Base-by-base conservation (phyloP, 1,284 basidiomycete genomes). In the Uromyces viciae-fabae region DNA sequence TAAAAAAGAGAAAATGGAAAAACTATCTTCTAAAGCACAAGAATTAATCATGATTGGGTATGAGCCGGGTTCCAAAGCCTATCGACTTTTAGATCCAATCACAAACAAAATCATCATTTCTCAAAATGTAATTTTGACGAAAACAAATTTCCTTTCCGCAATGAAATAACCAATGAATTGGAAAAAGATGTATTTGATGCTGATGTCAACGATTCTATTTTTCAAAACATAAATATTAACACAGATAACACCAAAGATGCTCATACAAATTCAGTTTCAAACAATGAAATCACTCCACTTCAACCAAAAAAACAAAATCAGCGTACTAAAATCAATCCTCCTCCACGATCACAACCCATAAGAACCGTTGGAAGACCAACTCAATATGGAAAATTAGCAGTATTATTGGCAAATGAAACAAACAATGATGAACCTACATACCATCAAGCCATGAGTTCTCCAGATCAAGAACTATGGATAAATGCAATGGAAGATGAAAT, bases 31-130 rank as follows among this genome's bases (percentile, higher is more conserved):
- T 11, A 49, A 49, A 49, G 46, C 46, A 11, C 11, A 49, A 49
- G 22, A 49, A 11, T 11, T 49, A 22, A 22, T 49, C 11, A 49
- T 49, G 46, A 22, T 49, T 49, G 46, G 46, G 11, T 49, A 49
- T 22, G 22, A 49, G 11, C 11, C 11, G 11, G 22, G 11, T 25
- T 69, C 66, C 7, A 33, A 40, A 15, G n/a, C 66, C n/a, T 69
- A 69, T 69, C 11, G 38, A 25, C 66, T 69, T 8, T 40, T 33
- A 8, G 66, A 69, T 42, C 28, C 28, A 42, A 25, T 31, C 7
- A 69, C 28, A 33, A 69, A 40, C 19, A 69, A 69, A 42, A 69
- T 69, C 38, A 25, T 69, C 17, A 25, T 69, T 15, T 69, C 66
- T 31, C 14, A 15, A 69, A 42, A 69, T 40, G 36, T 40, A 40